Conservation (phyloP, 2,329 filamentous ascomycete genomes). For the Incumbomyces lentus region DNA sequence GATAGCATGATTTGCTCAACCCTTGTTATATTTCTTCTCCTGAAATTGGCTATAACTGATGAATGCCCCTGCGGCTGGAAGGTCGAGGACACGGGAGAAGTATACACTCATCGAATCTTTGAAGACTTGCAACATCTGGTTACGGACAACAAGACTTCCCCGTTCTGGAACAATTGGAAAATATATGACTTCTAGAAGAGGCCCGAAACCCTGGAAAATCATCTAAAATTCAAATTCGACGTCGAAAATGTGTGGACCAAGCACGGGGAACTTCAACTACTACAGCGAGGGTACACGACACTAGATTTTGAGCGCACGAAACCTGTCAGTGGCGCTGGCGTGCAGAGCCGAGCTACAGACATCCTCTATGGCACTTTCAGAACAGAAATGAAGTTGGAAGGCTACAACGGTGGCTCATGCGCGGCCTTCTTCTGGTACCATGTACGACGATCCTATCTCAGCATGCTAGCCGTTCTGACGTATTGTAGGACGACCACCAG, state of each 20-base stretch:
- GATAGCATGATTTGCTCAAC: constrained; percentile 4
- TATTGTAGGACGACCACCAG: constrained; percentile 21
- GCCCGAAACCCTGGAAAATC: constrained; percentile 18
- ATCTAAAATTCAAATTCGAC: constrained; percentile 20
- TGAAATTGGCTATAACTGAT: neutral
- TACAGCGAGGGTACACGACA: constrained; percentile 20
- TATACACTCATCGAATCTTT: constrained; percentile 22
- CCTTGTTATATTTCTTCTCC: neutral
- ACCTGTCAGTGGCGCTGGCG: constrained; percentile 22
- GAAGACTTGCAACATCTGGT: constrained; percentile 21
- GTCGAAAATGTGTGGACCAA: constrained; percentile 22
- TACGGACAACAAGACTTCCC: constrained; percentile 8
- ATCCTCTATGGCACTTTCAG: constrained; percentile 23
- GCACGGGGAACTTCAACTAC: constrained; percentile 19
- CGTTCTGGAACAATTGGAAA: constrained; percentile 21
- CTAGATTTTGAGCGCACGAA: constrained; percentile 12
- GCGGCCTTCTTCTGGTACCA: constrained; percentile 25
- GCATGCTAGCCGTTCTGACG: neutral
- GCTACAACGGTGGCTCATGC: constrained; percentile 22
- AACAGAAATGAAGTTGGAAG: constrained; percentile 21
- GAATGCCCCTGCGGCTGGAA: constrained; percentile 17
- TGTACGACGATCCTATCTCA: constrained; percentile 12
- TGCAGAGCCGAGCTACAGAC: constrained; percentile 19
- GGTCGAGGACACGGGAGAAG: constrained; percentile 13
- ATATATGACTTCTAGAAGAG: constrained; percentile 22